Conservation (phyloP, 352 stramenopile genomes). For the Phytophthora colocasiae region DNA sequence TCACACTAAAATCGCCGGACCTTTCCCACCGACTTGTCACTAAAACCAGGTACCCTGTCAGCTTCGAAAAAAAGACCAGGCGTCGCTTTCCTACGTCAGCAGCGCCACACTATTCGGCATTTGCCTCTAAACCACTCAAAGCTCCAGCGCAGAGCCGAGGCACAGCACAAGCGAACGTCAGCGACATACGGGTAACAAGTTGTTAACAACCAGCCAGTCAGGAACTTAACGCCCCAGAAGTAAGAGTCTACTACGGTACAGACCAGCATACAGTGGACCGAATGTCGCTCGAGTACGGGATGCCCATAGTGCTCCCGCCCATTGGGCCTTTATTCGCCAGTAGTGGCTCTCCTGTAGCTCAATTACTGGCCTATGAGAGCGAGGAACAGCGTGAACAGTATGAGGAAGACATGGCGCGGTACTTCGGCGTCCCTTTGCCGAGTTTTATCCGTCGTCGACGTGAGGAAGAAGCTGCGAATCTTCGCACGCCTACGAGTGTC, state of each 20-base stretch:
- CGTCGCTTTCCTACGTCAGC: conserved; percentile 40
- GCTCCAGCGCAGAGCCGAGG: conserved; percentile 23
- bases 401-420: conserved; percentile 43
- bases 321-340: conserved; percentile 62
- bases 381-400: conserved; percentile 43
- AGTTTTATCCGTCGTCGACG: conserved; percentile 28
- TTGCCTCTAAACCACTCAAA: conserved; percentile 43
- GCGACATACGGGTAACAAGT: background rate
- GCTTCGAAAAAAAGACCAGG: conserved; percentile 40
- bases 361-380: conserved; percentile 34
- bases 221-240: background rate
- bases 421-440: conserved; percentile 51
- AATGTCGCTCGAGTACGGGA: conserved; percentile 46
- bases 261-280: background rate
- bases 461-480: conserved; percentile 27
- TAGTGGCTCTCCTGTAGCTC: conserved; percentile 4
- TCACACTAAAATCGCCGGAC: background rate
- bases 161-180: conserved; percentile 19
- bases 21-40: background rate
- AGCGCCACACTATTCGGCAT: conserved; percentile 31
- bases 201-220: background rate
- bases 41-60: conserved; percentile 10
- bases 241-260: background rate
- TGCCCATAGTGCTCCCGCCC: conserved; percentile 60
- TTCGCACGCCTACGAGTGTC: conserved; percentile 69